phyloP scores from a whole-genome alignment of 768 basidiomycete species.

The Porphyrellus cyaneotinctus region DNA sequence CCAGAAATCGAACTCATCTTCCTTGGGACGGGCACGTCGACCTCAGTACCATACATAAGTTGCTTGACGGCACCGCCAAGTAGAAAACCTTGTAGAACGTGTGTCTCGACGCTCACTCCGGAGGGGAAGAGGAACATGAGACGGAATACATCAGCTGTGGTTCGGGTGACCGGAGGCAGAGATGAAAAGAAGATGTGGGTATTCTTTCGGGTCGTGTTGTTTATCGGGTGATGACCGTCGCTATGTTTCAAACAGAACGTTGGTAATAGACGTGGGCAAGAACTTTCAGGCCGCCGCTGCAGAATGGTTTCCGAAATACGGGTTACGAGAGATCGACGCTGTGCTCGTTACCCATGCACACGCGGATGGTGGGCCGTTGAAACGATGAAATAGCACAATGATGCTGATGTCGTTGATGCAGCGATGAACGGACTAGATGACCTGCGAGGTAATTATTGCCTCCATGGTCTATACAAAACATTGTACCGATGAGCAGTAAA shows the following conservation, averaged over 20 bases:
- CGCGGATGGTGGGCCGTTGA: slow-evolving; percentile 55
- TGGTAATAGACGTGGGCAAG: slow-evolving; percentile 84
- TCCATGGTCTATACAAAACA: not conserved
- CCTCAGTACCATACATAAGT: slow-evolving; percentile 60
- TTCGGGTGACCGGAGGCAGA: slow-evolving; percentile 42
- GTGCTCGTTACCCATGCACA: slow-evolving; percentile 87
- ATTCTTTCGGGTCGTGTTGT: not conserved
- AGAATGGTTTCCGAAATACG: slow-evolving; percentile 67
- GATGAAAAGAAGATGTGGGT: slow-evolving; percentile 49
- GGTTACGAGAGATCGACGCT: slow-evolving; percentile 65
- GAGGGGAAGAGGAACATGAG: slow-evolving; percentile 81
- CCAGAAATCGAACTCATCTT: slow-evolving; percentile 61
- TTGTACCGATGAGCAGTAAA: not conserved
- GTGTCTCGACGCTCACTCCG: slow-evolving; percentile 59
- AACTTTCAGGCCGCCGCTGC: slow-evolving; percentile 61
- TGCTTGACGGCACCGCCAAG: slow-evolving; percentile 71
- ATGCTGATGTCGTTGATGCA: slow-evolving; percentile 18
- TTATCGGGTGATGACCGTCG: not conserved
- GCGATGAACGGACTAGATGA: slow-evolving; percentile 93
- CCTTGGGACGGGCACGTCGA: slow-evolving; percentile 80
- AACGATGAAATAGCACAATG: not conserved
- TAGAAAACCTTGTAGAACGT: slow-evolving; percentile 53
- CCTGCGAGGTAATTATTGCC: slow-evolving; percentile 55
- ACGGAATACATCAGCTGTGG: slow-evolving; percentile 74
- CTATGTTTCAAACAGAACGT: slow-evolving; percentile 45